Evolutionary conservation across 441 rosid genomes (phyloP), one percentile per base, ranked within the genome.

Genomic region (Erysimum cheiri): DNA sequence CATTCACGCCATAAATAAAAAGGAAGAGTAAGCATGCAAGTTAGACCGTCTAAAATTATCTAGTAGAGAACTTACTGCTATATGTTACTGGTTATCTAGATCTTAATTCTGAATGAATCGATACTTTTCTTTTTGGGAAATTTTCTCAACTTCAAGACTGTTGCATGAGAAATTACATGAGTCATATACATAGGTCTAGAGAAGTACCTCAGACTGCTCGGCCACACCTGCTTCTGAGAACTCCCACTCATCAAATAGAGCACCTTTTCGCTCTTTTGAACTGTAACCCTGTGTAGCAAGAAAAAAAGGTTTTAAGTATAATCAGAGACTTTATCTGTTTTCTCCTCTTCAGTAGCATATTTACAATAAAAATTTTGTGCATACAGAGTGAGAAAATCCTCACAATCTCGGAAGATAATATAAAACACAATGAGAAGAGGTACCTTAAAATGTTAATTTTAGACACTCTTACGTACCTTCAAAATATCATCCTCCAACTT

Each of bases 401-500:
- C 28, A 26, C 4, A 26, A 26, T 26, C 3, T 26, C 4, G 3
- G 28, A 26, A 26, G 28, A 26, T 26, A 26, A 0, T 26, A 26
- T 3, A 26, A 26, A 26, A 24, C 26, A 26, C 28, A 26, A 26
- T 26, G 28, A 26, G 28, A 26, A 26, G 24, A 54, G 39, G 19
- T 7, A 39, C 26, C 28, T 50, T 41, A 28, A 19, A 55, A 62
- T 15, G 50, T 43, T 54, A 75, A 39, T n/a, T n/a, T n/a, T 5
- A 36, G 17, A 78, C 66, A 46, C 62, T 66, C 49, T 62, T 67
- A 53, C 88, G 33, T 74, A 89, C 98, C 96, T 93, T 93, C 82
- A 82, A 81, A 55, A 93, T 96, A 78, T 93, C 99, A 79, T 96
- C 99, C 79, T 93, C 99, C 88, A 96, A 82, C 84, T 93, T 96